Base-by-base conservation (phyloP, 2,329 filamentous ascomycete genomes). In the Diaporthe helianthi region DNA sequence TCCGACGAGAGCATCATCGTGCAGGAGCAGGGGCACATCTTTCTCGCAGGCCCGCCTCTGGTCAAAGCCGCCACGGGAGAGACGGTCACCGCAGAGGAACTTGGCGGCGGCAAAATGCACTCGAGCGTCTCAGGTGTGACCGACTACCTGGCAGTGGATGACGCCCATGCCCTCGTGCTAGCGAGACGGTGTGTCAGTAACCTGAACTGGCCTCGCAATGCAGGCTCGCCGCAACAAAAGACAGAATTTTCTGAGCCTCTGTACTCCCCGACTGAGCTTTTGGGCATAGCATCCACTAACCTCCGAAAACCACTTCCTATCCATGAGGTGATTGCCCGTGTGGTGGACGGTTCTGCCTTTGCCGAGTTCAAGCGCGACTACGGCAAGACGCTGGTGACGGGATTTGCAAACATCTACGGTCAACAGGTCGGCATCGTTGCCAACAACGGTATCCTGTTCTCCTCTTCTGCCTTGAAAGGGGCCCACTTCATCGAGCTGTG, bases 1-100 rank as follows among this genome's bases (percentile, higher is more conserved):
- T 95, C 92, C 71, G 96, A 98, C 78, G 96, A 98, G 85, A 94
- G 90, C 78, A 98, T 99, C 80, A 98, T 99, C 73, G 96, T 98
- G 47, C 90, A 93, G 76, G 92, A 94, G 65, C 94, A 98, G 79
- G 95, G 95, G n/a, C 94, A 97, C 74, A 97, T 99, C 78, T 99
- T 98, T 84, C 88, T 99, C 2, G 95, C 95, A 0, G 96, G 95
- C 0, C 95, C 95, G 22, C 95, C 96, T 0, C 85, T 99, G 1
- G 96, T 99, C 72, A 97, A 98, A 82, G 96, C 96, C 10, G 95
- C 95, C 13, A 99, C 96, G 0, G 96, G 95, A 15, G 95, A 99
- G 80, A 90, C 93, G 36, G 94, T 98, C 67, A 93, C 89, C 52
- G 93, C 93, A 9, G 95, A 99, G 79, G 93, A 97, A 41, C 86